These are phyloP conservation scores for Globisporangium paddicum DNA, from an alignment of 352 stramenopile genomes.

Conservation along the genomic window DNA sequence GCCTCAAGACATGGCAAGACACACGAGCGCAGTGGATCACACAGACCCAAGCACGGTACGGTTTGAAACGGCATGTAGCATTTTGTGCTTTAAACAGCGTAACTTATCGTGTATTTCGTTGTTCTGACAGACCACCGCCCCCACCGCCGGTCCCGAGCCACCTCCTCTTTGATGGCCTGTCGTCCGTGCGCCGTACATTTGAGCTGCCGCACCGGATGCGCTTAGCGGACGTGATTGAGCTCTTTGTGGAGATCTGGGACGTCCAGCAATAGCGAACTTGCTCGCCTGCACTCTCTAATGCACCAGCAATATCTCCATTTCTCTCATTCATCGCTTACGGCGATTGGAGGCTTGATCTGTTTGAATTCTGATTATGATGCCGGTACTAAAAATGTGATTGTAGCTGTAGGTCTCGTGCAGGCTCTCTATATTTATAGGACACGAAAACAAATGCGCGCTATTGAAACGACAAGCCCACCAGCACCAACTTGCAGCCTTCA, in stretches of 20 bases:
- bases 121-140: slow-evolving; percentile 42
- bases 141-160: slow-evolving; percentile 65
- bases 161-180: slow-evolving; percentile 79
- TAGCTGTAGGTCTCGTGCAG: background rate
- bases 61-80: too few species aligned
- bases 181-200: slow-evolving; percentile 82
- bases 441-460: slow-evolving; percentile 6
- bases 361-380: background rate
- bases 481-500: background rate
- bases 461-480: slow-evolving; percentile 1
- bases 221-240: slow-evolving; percentile 77
- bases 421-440: slow-evolving; percentile 1
- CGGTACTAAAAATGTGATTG: slow-evolving; percentile 10
- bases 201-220: slow-evolving; percentile 84
- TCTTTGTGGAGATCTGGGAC: slow-evolving; percentile 89
- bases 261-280: slow-evolving; percentile 54
- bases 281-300: slow-evolving; percentile 5
- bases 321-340: background rate
- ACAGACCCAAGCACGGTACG: slow-evolving; percentile 63
- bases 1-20: slow-evolving; percentile 73
- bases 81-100: slow-evolving; percentile 8
- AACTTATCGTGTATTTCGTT: slow-evolving; percentile 2
- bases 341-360: background rate
- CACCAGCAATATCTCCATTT: slow-evolving; percentile 2
- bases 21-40: slow-evolving; percentile 63